These are phyloP conservation scores for Ascomycota sp. DNA, from an alignment of 2,329 filamentous ascomycete genomes.

Conservation along the genomic window DNA sequence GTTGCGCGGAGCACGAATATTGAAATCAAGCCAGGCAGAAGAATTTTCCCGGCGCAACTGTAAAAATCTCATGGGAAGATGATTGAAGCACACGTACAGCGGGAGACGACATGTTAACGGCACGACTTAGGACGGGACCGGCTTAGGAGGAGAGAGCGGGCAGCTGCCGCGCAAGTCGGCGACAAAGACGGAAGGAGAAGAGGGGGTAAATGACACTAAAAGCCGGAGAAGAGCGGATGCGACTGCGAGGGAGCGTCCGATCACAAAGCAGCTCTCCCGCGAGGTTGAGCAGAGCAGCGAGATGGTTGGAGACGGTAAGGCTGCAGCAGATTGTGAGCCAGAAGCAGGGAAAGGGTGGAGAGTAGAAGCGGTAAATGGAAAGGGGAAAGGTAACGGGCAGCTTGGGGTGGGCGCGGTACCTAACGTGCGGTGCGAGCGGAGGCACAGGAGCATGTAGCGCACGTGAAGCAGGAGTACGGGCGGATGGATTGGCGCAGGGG, in stretches of 20 bases:
- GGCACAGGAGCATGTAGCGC: no score
- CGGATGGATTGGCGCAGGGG: no score
- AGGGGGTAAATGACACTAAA: background rate
- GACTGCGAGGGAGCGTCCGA: constrained; percentile 1
- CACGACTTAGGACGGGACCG: background rate
- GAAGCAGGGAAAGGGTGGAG: constrained; percentile 2
- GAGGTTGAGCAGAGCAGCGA: constrained; percentile 2
- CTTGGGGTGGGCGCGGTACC: background rate
- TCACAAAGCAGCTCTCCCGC: constrained; percentile 1
- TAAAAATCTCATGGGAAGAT: no score
- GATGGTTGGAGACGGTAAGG: constrained; percentile 3
- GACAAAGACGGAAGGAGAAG: background rate
- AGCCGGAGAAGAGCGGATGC: background rate
- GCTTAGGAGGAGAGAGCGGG: background rate
- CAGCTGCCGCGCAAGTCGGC: no score
- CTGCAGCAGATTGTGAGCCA: constrained; percentile 2
- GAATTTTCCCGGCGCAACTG: no score
- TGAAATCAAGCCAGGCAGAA: no score
- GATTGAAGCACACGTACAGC: constrained; percentile 5
- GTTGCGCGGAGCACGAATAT: no score
- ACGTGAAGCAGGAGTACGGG: no score
- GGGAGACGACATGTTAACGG: constrained; percentile 8
- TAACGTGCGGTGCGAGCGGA: no score
- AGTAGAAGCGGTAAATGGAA: constrained; percentile 1
- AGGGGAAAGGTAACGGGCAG: constrained; percentile 1